Percentiles rank a stretch among this genome's conserved stretches.
phyloP scores from a whole-genome alignment of 345 rosid species.

The Syzygium grande region DNA sequence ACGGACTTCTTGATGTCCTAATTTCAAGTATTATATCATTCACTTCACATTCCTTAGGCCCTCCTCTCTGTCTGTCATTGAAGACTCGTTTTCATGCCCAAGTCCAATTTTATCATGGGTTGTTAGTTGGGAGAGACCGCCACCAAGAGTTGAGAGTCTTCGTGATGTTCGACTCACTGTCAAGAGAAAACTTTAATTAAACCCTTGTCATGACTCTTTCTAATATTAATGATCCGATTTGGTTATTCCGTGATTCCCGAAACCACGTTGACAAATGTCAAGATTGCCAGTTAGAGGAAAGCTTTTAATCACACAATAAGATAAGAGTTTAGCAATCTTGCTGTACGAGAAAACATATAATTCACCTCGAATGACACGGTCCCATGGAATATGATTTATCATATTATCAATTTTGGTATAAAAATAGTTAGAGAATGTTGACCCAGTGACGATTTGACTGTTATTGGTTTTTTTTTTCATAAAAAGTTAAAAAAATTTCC shows the following conservation, averaged over 20 bases:
- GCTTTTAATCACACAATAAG: neutral
- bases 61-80: neutral
- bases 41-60: neutral
- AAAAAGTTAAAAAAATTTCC: neutral
- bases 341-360: neutral
- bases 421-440: neutral
- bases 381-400: neutral
- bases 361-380: neutral
- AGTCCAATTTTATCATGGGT: neutral
- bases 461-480: neutral
- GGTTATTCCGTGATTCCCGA: neutral
- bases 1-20: neutral
- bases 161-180: neutral
- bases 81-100: neutral
- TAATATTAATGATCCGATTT: neutral
- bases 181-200: neutral
- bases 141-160: neutral
- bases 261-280: neutral
- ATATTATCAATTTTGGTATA: neutral
- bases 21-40: neutral
- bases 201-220: neutral
- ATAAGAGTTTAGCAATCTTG: neutral
- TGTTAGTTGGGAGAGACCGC: neutral
- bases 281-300: neutral
- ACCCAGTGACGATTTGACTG: too few relatives aligned